Percentiles rank a stretch among this genome's conserved stretches.
These are phyloP conservation scores for Pseudopyricularia cyperi DNA, from an alignment of 2,329 filamentous ascomycete species.

Conservation along the genomic window DNA sequence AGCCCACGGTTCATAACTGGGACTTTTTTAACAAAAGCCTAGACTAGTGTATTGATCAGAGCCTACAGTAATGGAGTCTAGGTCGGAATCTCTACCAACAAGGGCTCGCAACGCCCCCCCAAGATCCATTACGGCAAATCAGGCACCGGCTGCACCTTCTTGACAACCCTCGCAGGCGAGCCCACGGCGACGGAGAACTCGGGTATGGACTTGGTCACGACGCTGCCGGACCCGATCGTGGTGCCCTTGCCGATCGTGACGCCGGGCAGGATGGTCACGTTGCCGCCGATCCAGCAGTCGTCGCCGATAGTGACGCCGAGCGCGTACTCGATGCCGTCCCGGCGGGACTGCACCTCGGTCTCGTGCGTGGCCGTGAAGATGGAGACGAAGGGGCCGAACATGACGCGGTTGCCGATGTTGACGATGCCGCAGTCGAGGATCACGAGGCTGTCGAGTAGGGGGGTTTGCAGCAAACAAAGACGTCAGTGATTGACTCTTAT, in stretches of 20 bases:
- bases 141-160: constrained; percentile 19
- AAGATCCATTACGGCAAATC: constrained; percentile 1
- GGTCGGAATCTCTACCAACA: not conserved
- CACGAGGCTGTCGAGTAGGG: constrained; percentile 25
- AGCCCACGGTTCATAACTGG: too few species aligned
- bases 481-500: too few species aligned
- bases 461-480: not conserved
- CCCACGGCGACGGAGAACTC: constrained; percentile 34
- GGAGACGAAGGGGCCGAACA: constrained; percentile 59
- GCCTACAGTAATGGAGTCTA: too few species aligned
- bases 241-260: constrained; percentile 38
- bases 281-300: constrained; percentile 42
- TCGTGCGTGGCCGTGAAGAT: constrained; percentile 64
- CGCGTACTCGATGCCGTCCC: constrained; percentile 33
- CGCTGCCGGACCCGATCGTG: constrained; percentile 34
- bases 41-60: too few species aligned
- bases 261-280: constrained; percentile 34
- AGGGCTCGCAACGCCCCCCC: too few species aligned
- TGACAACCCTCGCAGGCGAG: constrained; percentile 33
- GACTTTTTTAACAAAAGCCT: too few species aligned
- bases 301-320: constrained; percentile 32
- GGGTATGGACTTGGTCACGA: constrained; percentile 36
- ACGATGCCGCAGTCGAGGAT: constrained; percentile 65
- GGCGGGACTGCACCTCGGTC: constrained; percentile 39
- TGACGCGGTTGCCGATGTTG: constrained; percentile 54